Evolutionary conservation across 768 basidiomycete species (phyloP).

Genomic region (Crassisporium funariophilum): DNA sequence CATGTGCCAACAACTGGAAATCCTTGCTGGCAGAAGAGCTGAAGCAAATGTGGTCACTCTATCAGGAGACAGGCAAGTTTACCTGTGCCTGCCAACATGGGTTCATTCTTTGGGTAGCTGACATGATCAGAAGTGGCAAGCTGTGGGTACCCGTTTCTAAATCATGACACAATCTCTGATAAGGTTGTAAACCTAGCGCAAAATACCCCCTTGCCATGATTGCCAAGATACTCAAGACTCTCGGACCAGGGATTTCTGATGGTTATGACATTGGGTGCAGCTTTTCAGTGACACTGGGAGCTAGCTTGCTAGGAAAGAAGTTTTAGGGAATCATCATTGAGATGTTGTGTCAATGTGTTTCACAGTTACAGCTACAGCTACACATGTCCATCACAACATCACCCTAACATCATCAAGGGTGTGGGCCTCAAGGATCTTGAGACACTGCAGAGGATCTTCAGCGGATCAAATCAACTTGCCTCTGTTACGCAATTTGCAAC

Average conservation of each 20-base stretch:
- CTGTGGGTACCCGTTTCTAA: constrained; percentile 27
- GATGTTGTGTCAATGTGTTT: constrained; percentile 9
- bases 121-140: constrained; percentile 38
- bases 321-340: neutral
- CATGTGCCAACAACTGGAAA: too few relatives aligned
- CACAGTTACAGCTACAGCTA: constrained; percentile 12
- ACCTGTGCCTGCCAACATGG: constrained; percentile 36
- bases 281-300: constrained; percentile 1
- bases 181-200: too few relatives aligned
- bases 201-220: constrained; percentile 14
- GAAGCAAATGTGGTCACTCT: constrained; percentile 37
- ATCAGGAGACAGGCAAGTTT: constrained; percentile 41
- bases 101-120: constrained; percentile 27
- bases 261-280: constrained; percentile 16
- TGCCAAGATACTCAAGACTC: neutral
- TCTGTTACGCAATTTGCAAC: constrained; percentile 1
- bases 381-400: constrained; percentile 4
- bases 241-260: neutral
- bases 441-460: constrained; percentile 7
- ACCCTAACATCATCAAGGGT: constrained; percentile 7
- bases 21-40: constrained; percentile 26
- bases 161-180: neutral
- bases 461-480: constrained; percentile 8
- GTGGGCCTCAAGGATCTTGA: constrained; percentile 14
- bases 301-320: constrained; percentile 1